Percentiles rank a stretch among this genome's conserved stretches.
Conservation (phyloP, 805 yeast species). For the Kuraishia molischiana region DNA sequence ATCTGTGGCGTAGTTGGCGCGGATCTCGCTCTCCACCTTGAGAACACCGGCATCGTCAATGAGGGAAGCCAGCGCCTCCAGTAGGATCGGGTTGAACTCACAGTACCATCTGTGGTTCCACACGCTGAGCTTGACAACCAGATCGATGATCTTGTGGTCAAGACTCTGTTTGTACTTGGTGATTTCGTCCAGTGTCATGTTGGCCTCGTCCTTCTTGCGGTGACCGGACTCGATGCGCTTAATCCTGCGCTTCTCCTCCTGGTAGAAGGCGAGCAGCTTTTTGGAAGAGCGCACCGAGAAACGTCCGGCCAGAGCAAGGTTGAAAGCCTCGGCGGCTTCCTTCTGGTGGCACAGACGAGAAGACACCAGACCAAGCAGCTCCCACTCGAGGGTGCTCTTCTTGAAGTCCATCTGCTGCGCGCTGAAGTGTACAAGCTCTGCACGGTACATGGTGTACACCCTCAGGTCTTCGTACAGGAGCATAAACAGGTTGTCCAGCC, state of each 20-base stretch:
- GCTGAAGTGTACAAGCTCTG: slow-evolving; percentile 81
- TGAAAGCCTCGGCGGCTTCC: slow-evolving; percentile 83
- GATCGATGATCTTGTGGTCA: slow-evolving; percentile 53
- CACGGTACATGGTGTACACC: slow-evolving; percentile 88
- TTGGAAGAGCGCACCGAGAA: slow-evolving; percentile 77
- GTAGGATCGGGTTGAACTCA: slow-evolving; percentile 69
- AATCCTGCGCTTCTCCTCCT: slow-evolving; percentile 30
- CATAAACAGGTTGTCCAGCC: slow-evolving; percentile 69
- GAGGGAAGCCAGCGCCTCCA: slow-evolving; percentile 47
- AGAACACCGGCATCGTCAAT: slow-evolving; percentile 71
- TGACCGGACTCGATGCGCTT: slow-evolving; percentile 17
- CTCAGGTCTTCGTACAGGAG: slow-evolving; percentile 63
- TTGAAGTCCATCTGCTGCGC: slow-evolving; percentile 76
- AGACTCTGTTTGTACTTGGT: slow-evolving; percentile 27
- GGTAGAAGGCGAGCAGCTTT: slow-evolving; percentile 60
- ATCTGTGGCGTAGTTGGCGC: slow-evolving; percentile 47
- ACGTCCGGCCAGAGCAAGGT: slow-evolving; percentile 57
- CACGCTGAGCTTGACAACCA: slow-evolving; percentile 72
- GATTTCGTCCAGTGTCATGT: slow-evolving; percentile 13
- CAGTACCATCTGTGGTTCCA: slow-evolving; percentile 98
- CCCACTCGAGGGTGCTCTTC: slow-evolving; percentile 86
- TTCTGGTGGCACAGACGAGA: slow-evolving; percentile 74
- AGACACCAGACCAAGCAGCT: slow-evolving; percentile 79
- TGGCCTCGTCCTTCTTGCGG: slow-evolving; percentile 2
- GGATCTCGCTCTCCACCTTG: slow-evolving; percentile 63